A percentile compares a stretch with the other conserved stretches of the same genome.
These are phyloP conservation scores for Colletotrichum sp. DNA, from an alignment of 2,329 filamentous ascomycete genomes.

Conservation along the genomic window DNA sequence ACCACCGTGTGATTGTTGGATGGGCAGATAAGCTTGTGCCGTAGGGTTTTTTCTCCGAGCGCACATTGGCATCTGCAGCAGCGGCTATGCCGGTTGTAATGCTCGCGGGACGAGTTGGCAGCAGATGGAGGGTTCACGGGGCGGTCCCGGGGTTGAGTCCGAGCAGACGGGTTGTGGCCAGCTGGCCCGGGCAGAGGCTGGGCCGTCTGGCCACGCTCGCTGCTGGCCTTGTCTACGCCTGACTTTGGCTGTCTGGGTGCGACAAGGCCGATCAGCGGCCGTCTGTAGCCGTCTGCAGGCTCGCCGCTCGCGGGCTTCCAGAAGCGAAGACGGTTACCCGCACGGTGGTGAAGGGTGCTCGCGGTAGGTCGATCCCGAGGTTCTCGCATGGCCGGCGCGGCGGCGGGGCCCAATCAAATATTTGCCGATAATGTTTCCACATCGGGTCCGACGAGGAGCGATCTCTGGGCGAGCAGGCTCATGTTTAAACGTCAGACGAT, in stretches of 20 bases:
- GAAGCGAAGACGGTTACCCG: constrained; percentile 4
- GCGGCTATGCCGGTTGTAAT: constrained; percentile 4
- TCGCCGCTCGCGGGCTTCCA: background rate
- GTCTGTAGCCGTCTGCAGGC: constrained; percentile 7
- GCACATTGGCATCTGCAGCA: constrained; percentile 7
- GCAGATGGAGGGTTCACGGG: background rate
- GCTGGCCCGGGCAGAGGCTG: background rate
- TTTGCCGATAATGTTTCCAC: constrained; percentile 8
- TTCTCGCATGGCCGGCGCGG: background rate
- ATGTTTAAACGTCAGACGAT: background rate
- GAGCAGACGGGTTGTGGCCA: background rate
- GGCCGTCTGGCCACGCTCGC: background rate
- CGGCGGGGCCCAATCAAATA: constrained; percentile 8
- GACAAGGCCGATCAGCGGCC: background rate
- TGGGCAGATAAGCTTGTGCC: background rate
- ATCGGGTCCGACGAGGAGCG: background rate
- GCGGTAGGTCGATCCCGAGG: background rate
- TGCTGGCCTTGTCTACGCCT: background rate
- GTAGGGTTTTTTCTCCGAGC: constrained; percentile 10
- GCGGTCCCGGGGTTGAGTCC: background rate
- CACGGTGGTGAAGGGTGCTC: background rate
- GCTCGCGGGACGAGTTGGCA: background rate
- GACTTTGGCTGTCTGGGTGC: background rate
- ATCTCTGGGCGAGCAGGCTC: background rate
- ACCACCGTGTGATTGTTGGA: constrained; percentile 13